Percentiles rank a stretch among this genome's conserved stretches.
phyloP scores from a whole-genome alignment of 495 filamentous ascomycete species.

The Aspergillus sclerotiicarbonarius region DNA sequence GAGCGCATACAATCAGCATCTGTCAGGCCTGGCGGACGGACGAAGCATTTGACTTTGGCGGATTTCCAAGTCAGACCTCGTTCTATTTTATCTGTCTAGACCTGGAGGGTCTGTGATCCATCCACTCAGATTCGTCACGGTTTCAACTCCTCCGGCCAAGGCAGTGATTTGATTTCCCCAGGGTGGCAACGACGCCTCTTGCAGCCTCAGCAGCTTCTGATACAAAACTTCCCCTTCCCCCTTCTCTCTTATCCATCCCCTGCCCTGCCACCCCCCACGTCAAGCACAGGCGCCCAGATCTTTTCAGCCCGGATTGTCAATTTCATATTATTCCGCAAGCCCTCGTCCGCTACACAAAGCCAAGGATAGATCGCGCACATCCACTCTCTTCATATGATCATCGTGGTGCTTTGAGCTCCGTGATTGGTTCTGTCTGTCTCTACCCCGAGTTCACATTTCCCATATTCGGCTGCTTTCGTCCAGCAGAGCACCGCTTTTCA shows the following conservation, averaged over 20 bases:
- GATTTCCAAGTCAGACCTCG: neutral
- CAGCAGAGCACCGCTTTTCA: slow-evolving; percentile 9
- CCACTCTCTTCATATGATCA: slow-evolving; percentile 22
- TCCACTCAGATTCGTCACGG: slow-evolving; percentile 11
- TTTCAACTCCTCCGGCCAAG: slow-evolving; percentile 5
- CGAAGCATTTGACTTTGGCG: neutral
- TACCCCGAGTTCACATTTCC: slow-evolving; percentile 12
- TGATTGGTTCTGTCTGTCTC: slow-evolving; percentile 17
- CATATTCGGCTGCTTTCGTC: slow-evolving; percentile 18
- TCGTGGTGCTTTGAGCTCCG: slow-evolving; percentile 7
- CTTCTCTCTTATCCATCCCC: neutral
- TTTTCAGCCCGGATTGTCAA: neutral
- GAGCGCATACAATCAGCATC: no score
- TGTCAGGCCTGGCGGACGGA: no score
- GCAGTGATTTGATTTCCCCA: slow-evolving; percentile 23
- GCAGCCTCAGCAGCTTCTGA: slow-evolving; percentile 8
- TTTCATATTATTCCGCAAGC: slow-evolving; percentile 13
- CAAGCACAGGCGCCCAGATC: neutral
- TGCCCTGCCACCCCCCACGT: slow-evolving; percentile 7
- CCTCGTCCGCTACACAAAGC: slow-evolving; percentile 20
- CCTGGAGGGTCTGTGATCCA: slow-evolving; percentile 8
- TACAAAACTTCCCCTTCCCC: slow-evolving; percentile 12
- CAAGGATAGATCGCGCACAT: slow-evolving; percentile 13
- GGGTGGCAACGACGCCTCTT: slow-evolving; percentile 24
- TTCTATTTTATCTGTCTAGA: slow-evolving; percentile 1